Conservation (phyloP, 192 early-diverging fungal genomes). For the Thamnidium elegans region DNA sequence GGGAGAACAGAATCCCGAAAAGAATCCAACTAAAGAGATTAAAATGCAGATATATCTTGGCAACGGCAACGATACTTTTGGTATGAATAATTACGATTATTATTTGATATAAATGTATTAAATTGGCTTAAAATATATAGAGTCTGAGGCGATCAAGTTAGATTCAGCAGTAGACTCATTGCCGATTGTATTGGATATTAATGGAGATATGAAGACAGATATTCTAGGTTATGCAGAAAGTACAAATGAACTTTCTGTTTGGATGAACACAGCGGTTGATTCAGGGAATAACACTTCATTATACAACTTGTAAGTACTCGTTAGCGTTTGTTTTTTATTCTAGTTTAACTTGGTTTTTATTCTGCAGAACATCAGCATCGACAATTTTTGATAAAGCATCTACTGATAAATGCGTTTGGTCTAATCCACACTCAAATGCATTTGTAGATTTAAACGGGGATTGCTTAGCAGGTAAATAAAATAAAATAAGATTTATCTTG, state of each 20-base stretch:
- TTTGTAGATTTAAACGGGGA: conserved; percentile 93
- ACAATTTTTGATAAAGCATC: conserved; percentile 15
- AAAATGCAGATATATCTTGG: conserved; percentile 73
- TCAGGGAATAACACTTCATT: conserved; percentile 19
- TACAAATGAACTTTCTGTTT: conserved; percentile 38
- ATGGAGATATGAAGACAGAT: conserved; percentile 60
- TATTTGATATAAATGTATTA: background rate
- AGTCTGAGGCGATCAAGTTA: conserved; percentile 34
- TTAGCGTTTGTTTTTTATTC: background rate
- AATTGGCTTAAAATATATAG: conserved; percentile 12
- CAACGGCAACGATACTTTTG: conserved; percentile 62
- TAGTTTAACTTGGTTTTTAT: background rate
- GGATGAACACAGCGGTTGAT: conserved; percentile 41
- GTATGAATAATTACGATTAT: background rate
- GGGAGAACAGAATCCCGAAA: conserved; percentile 44
- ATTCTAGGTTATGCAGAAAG: conserved; percentile 50
- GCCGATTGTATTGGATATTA: conserved; percentile 61
- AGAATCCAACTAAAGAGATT: conserved; percentile 38
- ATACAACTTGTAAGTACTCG: conserved; percentile 27
- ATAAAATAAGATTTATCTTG: background rate
- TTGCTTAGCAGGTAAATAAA: conserved; percentile 67
- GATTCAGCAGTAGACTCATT: conserved; percentile 46
- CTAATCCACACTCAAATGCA: conserved; percentile 85
- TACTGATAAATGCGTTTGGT: conserved; percentile 55
- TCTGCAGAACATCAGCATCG: conserved; percentile 20